Percentiles rank a stretch among this genome's conserved stretches.
Conservation (phyloP, 2,329 filamentous ascomycete species). For the Cladosporium halotolerans region DNA sequence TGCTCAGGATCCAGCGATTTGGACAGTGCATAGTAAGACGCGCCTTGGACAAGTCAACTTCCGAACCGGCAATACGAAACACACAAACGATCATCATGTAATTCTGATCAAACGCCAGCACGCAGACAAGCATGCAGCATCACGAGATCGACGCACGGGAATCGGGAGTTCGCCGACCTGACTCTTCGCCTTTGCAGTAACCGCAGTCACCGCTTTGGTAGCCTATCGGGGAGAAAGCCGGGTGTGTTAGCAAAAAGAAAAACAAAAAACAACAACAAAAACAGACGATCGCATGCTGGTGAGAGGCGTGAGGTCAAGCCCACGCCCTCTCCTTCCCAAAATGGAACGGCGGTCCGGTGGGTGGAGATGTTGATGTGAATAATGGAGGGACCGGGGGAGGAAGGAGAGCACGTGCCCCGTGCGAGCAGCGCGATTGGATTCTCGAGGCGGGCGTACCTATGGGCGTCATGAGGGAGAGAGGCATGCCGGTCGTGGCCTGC, state of each 20-base stretch:
- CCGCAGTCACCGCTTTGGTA: conserved; percentile 45
- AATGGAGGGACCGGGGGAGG: not conserved
- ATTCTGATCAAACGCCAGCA: not conserved
- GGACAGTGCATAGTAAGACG: conserved; percentile 64
- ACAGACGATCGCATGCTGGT: not conserved
- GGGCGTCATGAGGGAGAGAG: conserved; percentile 26
- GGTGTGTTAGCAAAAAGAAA: not conserved
- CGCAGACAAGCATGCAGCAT: not conserved
- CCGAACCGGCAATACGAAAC: too few species aligned
- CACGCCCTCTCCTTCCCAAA: not conserved
- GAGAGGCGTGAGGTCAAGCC: not conserved
- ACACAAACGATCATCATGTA: too few species aligned
- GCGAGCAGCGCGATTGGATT: conserved; percentile 16
- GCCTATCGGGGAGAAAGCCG: conserved; percentile 26
- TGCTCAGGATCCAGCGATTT: conserved; percentile 56
- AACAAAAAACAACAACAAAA: too few species aligned
- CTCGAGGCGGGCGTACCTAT: conserved; percentile 24
- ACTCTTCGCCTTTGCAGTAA: conserved; percentile 44
- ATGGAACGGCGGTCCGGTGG: not conserved
- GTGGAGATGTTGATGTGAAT: not conserved
- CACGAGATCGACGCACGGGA: conserved; percentile 39
- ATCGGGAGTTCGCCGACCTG: conserved; percentile 42
- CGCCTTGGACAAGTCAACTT: conserved; percentile 44
- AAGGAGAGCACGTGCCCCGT: conserved; percentile 19
- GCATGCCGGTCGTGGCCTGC: conserved; percentile 16